Evolutionary conservation across 1,284 basidiomycete species (phyloP).

Genomic region (Chalciporus sp.): DNA sequence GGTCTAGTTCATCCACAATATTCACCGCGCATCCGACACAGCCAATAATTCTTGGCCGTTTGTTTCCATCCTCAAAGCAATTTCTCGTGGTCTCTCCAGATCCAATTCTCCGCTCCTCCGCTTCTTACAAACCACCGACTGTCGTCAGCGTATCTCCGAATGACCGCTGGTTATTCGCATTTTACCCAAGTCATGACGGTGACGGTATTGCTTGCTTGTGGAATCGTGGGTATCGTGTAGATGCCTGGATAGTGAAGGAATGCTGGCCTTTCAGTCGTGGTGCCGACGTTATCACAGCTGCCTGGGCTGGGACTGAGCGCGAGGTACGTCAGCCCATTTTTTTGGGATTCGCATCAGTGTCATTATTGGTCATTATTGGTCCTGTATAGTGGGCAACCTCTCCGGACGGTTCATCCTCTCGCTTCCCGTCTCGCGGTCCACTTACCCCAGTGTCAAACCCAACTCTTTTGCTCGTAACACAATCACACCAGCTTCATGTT

Average conservation of each 20-base stretch:
- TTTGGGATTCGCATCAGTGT: not conserved
- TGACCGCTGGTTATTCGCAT: constrained; percentile 72
- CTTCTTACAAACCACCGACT: constrained; percentile 61
- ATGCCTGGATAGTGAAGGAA: constrained; percentile 64
- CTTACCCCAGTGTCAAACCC: constrained; percentile 48
- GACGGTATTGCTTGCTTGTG: constrained; percentile 69
- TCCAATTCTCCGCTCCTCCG: constrained; percentile 45
- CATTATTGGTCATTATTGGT: not conserved
- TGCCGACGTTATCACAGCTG: constrained; percentile 59
- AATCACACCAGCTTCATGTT: constrained; percentile 53
- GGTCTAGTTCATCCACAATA: constrained; percentile 69
- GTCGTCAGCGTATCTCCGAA: constrained; percentile 59
- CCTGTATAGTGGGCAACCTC: constrained; percentile 50
- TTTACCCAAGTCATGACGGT: constrained; percentile 59
- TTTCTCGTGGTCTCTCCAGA: constrained; percentile 59
- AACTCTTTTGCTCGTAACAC: constrained; percentile 58
- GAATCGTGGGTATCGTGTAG: constrained; percentile 55
- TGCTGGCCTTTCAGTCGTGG: constrained; percentile 54
- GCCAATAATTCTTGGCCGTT: constrained; percentile 59
- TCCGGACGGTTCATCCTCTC: constrained; percentile 41
- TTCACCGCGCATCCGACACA: constrained; percentile 65
- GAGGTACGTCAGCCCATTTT: constrained; percentile 45
- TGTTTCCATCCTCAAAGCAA: constrained; percentile 68
- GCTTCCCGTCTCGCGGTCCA: constrained; percentile 58
- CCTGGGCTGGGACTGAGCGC: constrained; percentile 62